Evolutionary conservation across 2,329 filamentous ascomycete species (phyloP).

Genomic region (Pyrenochaeta sp.): DNA sequence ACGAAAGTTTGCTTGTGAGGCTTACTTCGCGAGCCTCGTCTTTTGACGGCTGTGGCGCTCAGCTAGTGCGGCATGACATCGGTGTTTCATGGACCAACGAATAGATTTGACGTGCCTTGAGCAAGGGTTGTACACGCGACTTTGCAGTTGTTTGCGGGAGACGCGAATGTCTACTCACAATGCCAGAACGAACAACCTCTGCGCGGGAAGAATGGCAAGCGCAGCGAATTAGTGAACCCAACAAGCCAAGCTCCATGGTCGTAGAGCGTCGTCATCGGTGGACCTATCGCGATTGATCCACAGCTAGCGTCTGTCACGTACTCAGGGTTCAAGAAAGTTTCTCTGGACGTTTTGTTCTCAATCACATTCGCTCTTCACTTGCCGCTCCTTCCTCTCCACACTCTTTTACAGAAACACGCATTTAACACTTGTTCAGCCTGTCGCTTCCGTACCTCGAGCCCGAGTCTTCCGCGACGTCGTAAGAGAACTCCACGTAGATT

Average conservation of each 20-base stretch:
- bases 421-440: slow-evolving; percentile 5
- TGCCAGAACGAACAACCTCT: not conserved
- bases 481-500: slow-evolving; percentile 2
- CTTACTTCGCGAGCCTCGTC: not conserved
- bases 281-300: slow-evolving; percentile 19
- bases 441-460: slow-evolving; percentile 9
- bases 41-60: not conserved
- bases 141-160: not conserved
- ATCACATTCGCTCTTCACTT: slow-evolving; percentile 7
- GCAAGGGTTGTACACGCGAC: not conserved
- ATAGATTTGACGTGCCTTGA: not conserved
- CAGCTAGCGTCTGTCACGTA: slow-evolving; percentile 23
- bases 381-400: slow-evolving; percentile 3
- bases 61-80: not conserved
- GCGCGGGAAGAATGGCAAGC: not conserved
- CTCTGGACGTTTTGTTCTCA: slow-evolving; percentile 5
- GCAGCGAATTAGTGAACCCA: not conserved
- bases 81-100: not conserved
- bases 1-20: not conserved
- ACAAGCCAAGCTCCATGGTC: not conserved
- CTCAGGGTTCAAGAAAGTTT: slow-evolving; percentile 11
- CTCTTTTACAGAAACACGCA: not conserved
- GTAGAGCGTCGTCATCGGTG: slow-evolving; percentile 28
- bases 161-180: not conserved
- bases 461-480: slow-evolving; percentile 11